phyloP scores from a whole-genome alignment of 169 alveolate species.

The Plasmodium gaboni region DNA sequence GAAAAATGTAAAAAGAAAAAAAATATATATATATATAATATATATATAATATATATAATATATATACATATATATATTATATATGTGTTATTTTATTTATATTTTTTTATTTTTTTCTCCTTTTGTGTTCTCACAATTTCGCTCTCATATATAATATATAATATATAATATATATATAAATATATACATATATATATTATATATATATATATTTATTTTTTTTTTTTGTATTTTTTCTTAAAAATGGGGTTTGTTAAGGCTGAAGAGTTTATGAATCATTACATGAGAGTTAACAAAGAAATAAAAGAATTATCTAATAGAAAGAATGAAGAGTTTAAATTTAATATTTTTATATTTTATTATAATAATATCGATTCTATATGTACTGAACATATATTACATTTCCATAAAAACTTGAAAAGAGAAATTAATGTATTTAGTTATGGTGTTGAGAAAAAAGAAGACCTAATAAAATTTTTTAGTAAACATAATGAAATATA shows the following conservation, averaged over 20 bases:
- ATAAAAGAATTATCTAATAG: slow-evolving; percentile 31
- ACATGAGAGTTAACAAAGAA: slow-evolving; percentile 61
- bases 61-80: no score
- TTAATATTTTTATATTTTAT: slow-evolving; percentile 48
- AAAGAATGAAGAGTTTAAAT: slow-evolving; percentile 67
- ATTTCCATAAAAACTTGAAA: slow-evolving; percentile 43
- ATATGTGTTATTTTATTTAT: no score
- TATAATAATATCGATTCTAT: slow-evolving; percentile 39
- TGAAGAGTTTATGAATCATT: slow-evolving; percentile 54
- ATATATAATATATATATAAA: background rate
- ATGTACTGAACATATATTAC: slow-evolving; percentile 67
- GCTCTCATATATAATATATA: no score
- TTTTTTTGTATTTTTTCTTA: background rate
- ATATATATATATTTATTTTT: background rate
- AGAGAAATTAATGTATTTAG: slow-evolving; percentile 50
- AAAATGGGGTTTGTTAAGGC: slow-evolving; percentile 68
- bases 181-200: background rate
- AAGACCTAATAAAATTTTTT: slow-evolving; percentile 25
- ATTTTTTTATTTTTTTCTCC: no score
- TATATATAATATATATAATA: no score
- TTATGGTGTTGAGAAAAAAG: slow-evolving; percentile 57
- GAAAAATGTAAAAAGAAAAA: slow-evolving; percentile 11
- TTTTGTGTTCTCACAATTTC: no score
- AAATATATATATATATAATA: background rate
- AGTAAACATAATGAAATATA: slow-evolving; percentile 56